phyloP scores from a whole-genome alignment of 345 rosid genomes.

The Populus euphratica region DNA sequence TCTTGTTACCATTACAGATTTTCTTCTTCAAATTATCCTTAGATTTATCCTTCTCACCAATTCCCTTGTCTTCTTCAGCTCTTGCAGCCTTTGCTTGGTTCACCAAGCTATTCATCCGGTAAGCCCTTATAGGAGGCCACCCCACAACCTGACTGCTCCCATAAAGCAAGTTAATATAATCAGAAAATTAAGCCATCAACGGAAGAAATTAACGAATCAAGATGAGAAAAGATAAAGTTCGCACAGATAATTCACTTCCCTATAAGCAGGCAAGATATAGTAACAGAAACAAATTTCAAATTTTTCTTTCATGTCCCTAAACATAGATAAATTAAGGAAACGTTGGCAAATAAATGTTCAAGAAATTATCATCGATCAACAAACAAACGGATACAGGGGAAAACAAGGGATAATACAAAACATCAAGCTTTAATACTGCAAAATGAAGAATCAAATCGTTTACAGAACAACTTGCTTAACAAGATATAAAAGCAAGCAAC shows the following conservation, averaged over 20 bases:
- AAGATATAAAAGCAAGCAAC: not conserved
- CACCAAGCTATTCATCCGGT: slow-evolving; percentile 26
- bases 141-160: slow-evolving; percentile 38
- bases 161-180: slow-evolving; percentile 1
- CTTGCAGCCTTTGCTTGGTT: slow-evolving; percentile 29
- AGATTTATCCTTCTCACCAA: slow-evolving; percentile 45
- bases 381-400: not conserved
- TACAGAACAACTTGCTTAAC: not conserved
- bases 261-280: not conserved
- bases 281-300: not conserved
- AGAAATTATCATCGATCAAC: not conserved
- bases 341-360: not conserved
- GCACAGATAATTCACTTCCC: not conserved
- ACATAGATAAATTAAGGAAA: not conserved
- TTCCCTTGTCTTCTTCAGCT: slow-evolving; percentile 47
- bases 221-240: not conserved
- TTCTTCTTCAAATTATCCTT: slow-evolving; percentile 52
- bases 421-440: not conserved
- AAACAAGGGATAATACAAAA: not conserved
- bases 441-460: not conserved
- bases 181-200: not conserved
- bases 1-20: slow-evolving; percentile 23
- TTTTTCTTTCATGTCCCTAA: not conserved
- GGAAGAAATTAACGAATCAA: too few relatives aligned
- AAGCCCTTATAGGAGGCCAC: slow-evolving; percentile 34